These are phyloP conservation scores for Asterella californica DNA, from an alignment of 225 moss, liverwort and hornwort species.

Conservation along the genomic window DNA sequence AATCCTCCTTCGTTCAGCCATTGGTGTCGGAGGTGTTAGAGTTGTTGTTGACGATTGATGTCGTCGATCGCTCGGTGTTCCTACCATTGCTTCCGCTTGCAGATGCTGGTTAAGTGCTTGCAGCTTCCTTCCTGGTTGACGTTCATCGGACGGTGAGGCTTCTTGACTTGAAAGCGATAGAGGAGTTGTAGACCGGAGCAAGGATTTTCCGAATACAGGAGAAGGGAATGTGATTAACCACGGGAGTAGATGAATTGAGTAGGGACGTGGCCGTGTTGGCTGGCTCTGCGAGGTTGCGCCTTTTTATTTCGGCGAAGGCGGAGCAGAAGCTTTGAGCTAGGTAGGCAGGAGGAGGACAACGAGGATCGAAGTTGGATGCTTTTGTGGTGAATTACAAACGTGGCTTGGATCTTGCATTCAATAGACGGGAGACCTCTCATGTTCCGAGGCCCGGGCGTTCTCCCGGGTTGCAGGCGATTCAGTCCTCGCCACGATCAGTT, in stretches of 20 bases:
- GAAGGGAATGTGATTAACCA: no score
- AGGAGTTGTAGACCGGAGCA: not conserved
- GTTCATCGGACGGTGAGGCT: not conserved
- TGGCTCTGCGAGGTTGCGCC: not conserved
- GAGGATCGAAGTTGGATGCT: not conserved
- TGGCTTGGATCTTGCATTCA: slow-evolving; percentile 3
- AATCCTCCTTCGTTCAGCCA: not conserved
- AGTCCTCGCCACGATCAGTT: not conserved
- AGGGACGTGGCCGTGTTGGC: not conserved
- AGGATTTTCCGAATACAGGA: not conserved
- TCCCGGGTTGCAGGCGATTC: not conserved
- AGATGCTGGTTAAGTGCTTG: not conserved
- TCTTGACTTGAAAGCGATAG: not conserved
- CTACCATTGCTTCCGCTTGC: not conserved
- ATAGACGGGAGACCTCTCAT: not conserved
- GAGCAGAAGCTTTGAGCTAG: not conserved
- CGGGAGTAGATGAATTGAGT: not conserved
- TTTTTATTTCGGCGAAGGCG: not conserved
- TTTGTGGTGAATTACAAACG: not conserved
- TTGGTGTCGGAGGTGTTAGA: not conserved
- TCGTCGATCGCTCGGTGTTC: not conserved
- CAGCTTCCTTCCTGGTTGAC: not conserved
- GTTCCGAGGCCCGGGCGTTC: not conserved
- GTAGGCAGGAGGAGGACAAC: not conserved
- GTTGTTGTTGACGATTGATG: not conserved